Conservation (phyloP, 495 filamentous ascomycete species). For the Neurospora sp. region DNA sequence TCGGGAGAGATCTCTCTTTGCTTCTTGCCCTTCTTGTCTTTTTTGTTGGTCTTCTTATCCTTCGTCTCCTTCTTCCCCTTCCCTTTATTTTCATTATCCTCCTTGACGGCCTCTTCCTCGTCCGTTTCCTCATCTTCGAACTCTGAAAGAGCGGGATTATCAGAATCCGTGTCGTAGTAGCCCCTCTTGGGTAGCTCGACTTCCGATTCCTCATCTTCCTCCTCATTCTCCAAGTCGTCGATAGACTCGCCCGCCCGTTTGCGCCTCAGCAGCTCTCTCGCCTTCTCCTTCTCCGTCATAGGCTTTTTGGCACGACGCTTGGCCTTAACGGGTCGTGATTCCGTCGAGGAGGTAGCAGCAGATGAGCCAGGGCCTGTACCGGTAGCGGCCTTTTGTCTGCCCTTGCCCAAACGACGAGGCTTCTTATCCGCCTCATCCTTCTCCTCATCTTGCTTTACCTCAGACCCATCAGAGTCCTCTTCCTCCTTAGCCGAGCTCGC, state of each 20-base stretch:
- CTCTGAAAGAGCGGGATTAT: slow-evolving; percentile 25
- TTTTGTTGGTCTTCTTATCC: slow-evolving; percentile 3
- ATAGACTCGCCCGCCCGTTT: slow-evolving; percentile 47
- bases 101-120: slow-evolving; percentile 21
- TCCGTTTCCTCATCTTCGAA: slow-evolving; percentile 35
- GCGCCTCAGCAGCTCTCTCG: slow-evolving; percentile 16
- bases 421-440: not conserved
- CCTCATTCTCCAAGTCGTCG: slow-evolving; percentile 27
- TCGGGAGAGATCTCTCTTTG: not conserved
- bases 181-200: slow-evolving; percentile 9
- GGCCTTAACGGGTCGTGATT: not conserved
- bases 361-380: not conserved
- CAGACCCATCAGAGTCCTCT: not conserved
- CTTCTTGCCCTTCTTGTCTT: not conserved
- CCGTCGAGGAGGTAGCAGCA: not conserved
- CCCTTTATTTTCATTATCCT: slow-evolving; percentile 2
- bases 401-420: not conserved
- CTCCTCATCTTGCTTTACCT: not conserved
- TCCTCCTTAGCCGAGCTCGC: not conserved
- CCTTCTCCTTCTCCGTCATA: slow-evolving; percentile 18
- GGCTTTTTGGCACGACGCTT: not conserved
- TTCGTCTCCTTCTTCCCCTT: not conserved
- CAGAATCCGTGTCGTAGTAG: slow-evolving; percentile 35
- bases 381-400: not conserved
- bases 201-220: slow-evolving; percentile 16